Percentiles rank a stretch among this genome's conserved stretches.
phyloP scores from a whole-genome alignment of 331 rosid species.

The Rosa hybrid region DNA sequence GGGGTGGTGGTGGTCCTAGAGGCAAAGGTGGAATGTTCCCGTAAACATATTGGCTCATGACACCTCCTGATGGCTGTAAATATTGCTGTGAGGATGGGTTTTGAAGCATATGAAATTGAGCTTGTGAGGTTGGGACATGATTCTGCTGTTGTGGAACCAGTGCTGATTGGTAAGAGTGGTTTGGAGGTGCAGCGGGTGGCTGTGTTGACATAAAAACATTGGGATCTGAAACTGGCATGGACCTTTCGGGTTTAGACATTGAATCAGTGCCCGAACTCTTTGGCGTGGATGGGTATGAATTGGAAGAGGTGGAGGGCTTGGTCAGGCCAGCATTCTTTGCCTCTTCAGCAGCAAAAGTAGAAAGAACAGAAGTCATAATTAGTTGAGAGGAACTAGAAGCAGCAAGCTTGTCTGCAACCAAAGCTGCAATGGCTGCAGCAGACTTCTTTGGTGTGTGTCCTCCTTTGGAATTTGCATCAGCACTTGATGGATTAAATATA shows the following conservation, averaged over 20 bases:
- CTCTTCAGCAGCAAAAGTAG: slow-evolving; percentile 88
- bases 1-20: slow-evolving; percentile 60
- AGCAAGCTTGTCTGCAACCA: slow-evolving; percentile 94
- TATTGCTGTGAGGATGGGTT: slow-evolving; percentile 73
- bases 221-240: slow-evolving; percentile 50
- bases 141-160: slow-evolving; percentile 58
- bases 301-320: slow-evolving; percentile 29
- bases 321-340: slow-evolving; percentile 68
- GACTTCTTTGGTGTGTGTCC: slow-evolving; percentile 62
- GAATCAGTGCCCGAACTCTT: slow-evolving; percentile 38
- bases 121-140: slow-evolving; percentile 57
- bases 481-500: slow-evolving; percentile 45
- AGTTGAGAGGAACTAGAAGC: slow-evolving; percentile 92
- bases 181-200: slow-evolving; percentile 44
- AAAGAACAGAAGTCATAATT: slow-evolving; percentile 88
- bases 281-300: slow-evolving; percentile 28
- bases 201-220: slow-evolving; percentile 57
- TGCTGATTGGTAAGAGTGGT: slow-evolving; percentile 65
- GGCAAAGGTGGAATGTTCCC: slow-evolving; percentile 60
- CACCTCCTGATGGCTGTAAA: slow-evolving; percentile 60
- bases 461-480: slow-evolving; percentile 41
- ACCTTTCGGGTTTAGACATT: slow-evolving; percentile 44
- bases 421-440: slow-evolving; percentile 88
- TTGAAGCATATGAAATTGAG: slow-evolving; percentile 63
- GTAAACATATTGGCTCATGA: slow-evolving; percentile 61